Base-by-base conservation (phyloP, 345 rosid species). In the Eutrema japonicum region DNA sequence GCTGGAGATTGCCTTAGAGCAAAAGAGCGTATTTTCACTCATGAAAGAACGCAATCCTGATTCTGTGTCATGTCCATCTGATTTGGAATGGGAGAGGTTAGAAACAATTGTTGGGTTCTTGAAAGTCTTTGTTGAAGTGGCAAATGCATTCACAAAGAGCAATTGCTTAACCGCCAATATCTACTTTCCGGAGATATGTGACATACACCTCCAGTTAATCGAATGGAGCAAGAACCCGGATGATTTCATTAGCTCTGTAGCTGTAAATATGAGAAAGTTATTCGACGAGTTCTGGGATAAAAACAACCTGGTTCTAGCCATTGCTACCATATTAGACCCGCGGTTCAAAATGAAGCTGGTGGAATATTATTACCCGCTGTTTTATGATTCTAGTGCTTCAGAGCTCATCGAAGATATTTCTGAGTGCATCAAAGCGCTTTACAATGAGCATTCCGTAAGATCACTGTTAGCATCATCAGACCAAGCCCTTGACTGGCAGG, bases 271-370 rank as follows among this genome's bases (percentile, higher is more conserved):
- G 89, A 85, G 86, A 76, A 77, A 69, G 66, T 83, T 66, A 77
- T 89, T 92, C 46, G 87, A 89, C 3, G 88, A 84, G 52, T 92
- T 84, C 56, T 92, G 92, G 93, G 88, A 85, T 33, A 91, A 82
- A 66, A 87, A 94, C 78, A 77, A 81, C 76, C 69, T 88, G 73
- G 82, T 85, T 59, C 76, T 89, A 61, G 96, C 93, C 51, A 83
- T 89, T 41, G 89, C 96, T 3, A 85, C 89, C 38, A 85, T 89
- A 82, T 72, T 91, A 77, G 97, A 91, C 78, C 96, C 97, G 18
- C 82, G 93, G 14, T 91, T 84, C 80, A 91, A 91, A 77, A 82
- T 91, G 91, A 91, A 85, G 85, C 71, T 91, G 68, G 84, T 87
- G 43, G 93, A 89, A 57, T 89, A 89, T 70, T 91, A 91, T 71